phyloP scores from a whole-genome alignment of 1,284 basidiomycete genomes.

The Athelia psychrophila region DNA sequence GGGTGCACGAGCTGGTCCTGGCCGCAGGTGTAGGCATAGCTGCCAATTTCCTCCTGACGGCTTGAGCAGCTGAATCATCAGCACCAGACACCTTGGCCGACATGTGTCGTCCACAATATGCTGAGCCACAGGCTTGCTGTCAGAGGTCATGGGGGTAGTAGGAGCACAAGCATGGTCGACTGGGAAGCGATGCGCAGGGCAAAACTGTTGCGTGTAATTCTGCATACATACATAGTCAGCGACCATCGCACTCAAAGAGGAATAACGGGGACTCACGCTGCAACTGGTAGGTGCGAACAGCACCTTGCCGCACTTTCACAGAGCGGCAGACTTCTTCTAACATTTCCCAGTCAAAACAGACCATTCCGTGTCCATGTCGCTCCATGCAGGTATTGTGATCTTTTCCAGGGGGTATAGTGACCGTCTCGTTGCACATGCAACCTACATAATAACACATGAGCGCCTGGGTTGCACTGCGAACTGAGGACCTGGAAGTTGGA shows the following conservation, averaged over 20 bases:
- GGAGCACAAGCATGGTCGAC: constrained; percentile 56
- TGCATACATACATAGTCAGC: not conserved
- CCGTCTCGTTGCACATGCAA: constrained; percentile 68
- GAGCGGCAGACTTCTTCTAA: constrained; percentile 49
- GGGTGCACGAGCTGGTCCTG: constrained; percentile 11
- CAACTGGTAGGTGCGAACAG: constrained; percentile 72
- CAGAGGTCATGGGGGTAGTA: constrained; percentile 9
- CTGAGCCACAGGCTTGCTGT: constrained; percentile 20
- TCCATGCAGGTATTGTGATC: constrained; percentile 80
- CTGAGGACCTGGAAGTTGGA: no score
- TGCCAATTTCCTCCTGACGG: constrained; percentile 39
- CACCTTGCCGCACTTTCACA: constrained; percentile 71
- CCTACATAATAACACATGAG: constrained; percentile 32
- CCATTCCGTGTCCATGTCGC: constrained; percentile 61
- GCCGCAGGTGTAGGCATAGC: constrained; percentile 16
- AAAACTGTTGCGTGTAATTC: constrained; percentile 70
- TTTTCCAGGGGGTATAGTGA: constrained; percentile 67
- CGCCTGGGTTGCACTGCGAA: not conserved
- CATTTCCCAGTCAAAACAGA: constrained; percentile 59
- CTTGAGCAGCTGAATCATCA: constrained; percentile 28
- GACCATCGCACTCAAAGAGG: not conserved
- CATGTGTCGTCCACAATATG: constrained; percentile 3
- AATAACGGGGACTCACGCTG: constrained; percentile 37
- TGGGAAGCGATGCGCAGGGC: constrained; percentile 72
- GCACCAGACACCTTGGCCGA: constrained; percentile 25